Evolutionary conservation across 148 eudicot genomes (phyloP).

Genomic region (Rhododendron simsii): DNA sequence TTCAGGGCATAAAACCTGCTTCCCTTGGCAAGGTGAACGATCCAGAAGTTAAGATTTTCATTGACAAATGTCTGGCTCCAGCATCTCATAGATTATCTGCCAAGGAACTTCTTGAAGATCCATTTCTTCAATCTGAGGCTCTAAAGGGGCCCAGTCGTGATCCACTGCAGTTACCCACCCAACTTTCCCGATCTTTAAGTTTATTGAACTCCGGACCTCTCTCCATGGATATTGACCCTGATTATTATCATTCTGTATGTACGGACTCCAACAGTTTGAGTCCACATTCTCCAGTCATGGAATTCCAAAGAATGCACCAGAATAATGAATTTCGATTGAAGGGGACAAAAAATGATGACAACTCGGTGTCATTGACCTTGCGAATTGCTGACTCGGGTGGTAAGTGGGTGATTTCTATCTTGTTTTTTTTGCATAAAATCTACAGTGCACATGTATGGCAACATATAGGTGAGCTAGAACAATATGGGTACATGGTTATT

Average conservation of each 20-base stretch:
- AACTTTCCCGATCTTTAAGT: conserved; percentile 23
- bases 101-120: conserved; percentile 61
- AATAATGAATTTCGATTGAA: conserved; percentile 61
- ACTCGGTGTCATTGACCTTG: conserved; percentile 57
- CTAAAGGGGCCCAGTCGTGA: conserved; percentile 28
- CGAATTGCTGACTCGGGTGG: conserved; percentile 57
- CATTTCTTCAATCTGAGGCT: conserved; percentile 49
- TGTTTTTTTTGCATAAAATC: background rate
- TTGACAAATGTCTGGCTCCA: conserved; percentile 70
- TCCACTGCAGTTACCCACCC: conserved; percentile 33
- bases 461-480: background rate
- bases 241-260: conserved; percentile 33
- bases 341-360: conserved; percentile 51
- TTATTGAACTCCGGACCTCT: conserved; percentile 27
- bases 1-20: conserved; percentile 84
- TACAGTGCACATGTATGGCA: background rate
- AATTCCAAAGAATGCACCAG: conserved; percentile 45
- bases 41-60: conserved; percentile 59
- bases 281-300: conserved; percentile 36
- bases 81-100: conserved; percentile 63
- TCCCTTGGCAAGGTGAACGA: conserved; percentile 62
- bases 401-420: conserved; percentile 7
- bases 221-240: conserved; percentile 68
- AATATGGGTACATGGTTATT: background rate
- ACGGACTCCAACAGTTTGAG: conserved; percentile 28